Evolutionary conservation across 202 grass and related monocot genomes (phyloP).

Genomic region (Elaeis oleifera): DNA sequence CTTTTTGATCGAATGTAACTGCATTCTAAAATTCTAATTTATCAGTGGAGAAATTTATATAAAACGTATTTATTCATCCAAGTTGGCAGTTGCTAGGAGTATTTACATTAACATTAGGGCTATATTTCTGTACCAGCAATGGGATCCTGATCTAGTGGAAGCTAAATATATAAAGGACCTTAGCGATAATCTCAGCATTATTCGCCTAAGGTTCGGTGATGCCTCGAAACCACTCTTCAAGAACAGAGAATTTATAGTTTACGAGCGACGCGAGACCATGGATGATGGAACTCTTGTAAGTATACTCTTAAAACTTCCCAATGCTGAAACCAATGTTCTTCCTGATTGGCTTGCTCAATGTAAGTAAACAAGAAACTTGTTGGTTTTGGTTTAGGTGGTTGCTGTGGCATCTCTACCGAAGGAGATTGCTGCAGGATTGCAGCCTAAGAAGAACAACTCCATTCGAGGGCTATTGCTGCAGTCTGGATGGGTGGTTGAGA

Average conservation of each 20-base stretch:
- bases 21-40: too few relatives aligned
- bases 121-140: conserved; percentile 45
- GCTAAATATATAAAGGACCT: conserved; percentile 71
- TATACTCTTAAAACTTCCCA: not conserved
- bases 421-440: conserved; percentile 86
- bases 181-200: conserved; percentile 71
- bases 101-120: too few relatives aligned
- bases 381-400: conserved; percentile 34
- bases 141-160: conserved; percentile 79
- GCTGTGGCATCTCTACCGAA: conserved; percentile 91
- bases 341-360: too few relatives aligned
- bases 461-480: conserved; percentile 65
- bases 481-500: conserved; percentile 97
- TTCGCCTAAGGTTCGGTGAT: conserved; percentile 80
- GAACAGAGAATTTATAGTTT: conserved; percentile 78
- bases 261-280: conserved; percentile 91
- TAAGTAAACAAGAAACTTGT: too few relatives aligned
- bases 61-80: too few relatives aligned
- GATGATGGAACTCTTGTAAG: conserved; percentile 82
- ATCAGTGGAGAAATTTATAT: too few relatives aligned
- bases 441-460: conserved; percentile 42
- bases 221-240: conserved; percentile 47
- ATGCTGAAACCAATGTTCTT: too few relatives aligned
- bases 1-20: too few relatives aligned
- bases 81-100: too few relatives aligned